These are phyloP conservation scores for Penicillium coffeae DNA, from an alignment of 495 filamentous ascomycete genomes.

Conservation along the genomic window DNA sequence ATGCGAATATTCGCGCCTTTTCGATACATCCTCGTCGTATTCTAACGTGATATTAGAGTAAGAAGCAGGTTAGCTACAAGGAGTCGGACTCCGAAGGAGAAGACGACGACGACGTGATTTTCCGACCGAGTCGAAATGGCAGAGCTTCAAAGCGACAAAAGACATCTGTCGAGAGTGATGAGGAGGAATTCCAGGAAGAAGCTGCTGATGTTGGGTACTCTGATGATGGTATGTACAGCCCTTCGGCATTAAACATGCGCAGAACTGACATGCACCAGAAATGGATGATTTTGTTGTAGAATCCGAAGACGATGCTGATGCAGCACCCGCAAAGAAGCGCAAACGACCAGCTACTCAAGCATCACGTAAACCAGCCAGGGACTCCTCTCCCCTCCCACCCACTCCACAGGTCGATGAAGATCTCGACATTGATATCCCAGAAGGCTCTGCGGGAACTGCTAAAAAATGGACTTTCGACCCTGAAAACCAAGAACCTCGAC, in stretches of 20 bases:
- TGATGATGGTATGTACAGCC: conserved; percentile 53
- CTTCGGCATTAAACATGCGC: not conserved
- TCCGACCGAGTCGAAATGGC: conserved; percentile 38
- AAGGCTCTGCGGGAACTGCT: conserved; percentile 68
- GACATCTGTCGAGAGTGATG: conserved; percentile 53
- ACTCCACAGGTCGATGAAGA: conserved; percentile 48
- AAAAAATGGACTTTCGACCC: conserved; percentile 85
- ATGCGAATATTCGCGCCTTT: not conserved
- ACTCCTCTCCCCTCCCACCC: conserved; percentile 49
- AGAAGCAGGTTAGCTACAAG: conserved; percentile 45
- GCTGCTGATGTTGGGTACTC: conserved; percentile 48
- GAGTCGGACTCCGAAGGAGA: conserved; percentile 52
- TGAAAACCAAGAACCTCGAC: conserved; percentile 59
- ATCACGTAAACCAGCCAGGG: conserved; percentile 54
- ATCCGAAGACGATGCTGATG: conserved; percentile 79
- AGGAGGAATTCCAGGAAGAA: conserved; percentile 67
- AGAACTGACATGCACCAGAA: conserved; percentile 43
- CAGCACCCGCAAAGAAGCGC: conserved; percentile 61
- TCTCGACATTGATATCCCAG: conserved; percentile 44
- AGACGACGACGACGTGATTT: conserved; percentile 53
- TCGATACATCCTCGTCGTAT: not conserved
- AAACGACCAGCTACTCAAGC: conserved; percentile 56
- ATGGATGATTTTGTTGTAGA: conserved; percentile 81
- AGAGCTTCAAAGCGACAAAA: conserved; percentile 50
- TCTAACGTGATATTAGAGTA: conserved; percentile 28